Base-by-base conservation (phyloP, 2,329 filamentous ascomycete genomes). In the Monilinia laxa region DNA sequence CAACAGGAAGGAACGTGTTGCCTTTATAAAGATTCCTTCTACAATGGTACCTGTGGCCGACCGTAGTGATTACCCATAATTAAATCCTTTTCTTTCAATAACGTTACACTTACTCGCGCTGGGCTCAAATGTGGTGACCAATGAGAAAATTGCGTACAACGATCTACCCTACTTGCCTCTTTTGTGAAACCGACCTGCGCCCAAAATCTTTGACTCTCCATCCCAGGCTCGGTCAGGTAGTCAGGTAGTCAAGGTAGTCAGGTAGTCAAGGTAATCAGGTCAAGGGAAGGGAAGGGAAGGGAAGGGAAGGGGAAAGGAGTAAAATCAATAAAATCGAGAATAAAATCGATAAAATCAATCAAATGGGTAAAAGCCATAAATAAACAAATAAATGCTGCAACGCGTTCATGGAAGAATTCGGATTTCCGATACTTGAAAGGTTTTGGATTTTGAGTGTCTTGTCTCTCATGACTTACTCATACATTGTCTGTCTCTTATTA, bases 51-150 rank as follows among this genome's bases (percentile, higher is more conserved):
- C 23, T n/a, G 38, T n/a, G 55, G 1, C 2, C 1, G 2, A 25
- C 55, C 47, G 63, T 65, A 47, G 14, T 23, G 31, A 18, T 23
- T 35, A 35, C 56, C 64, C 64, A 47, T 31, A 62, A 60, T 65
- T 52, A 60, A 60, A 65, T 60, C 55, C 55, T 60, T 60, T 60
- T 35, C 31, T 49, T 60, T 47, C 20, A 18, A 20, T 49, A 42
- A 42, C 40, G 40, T 42, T 42, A 16, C 40, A 42, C 40, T 42
- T 14, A 42, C 16, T 42, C 12, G 40, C 40, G 40, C 40, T 42
- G 40, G 38, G 40, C 40, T 16, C 14, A 5, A 40, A 16, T 42
- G 49, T 60, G 23, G 35, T 20, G 57, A 35, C 64, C 64, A 65
- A 65, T 65, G 2, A 60, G 4, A 47, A 25, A 31, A 35, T 10